phyloP scores from a whole-genome alignment of 441 rosid species.

The Kokia cookei region DNA sequence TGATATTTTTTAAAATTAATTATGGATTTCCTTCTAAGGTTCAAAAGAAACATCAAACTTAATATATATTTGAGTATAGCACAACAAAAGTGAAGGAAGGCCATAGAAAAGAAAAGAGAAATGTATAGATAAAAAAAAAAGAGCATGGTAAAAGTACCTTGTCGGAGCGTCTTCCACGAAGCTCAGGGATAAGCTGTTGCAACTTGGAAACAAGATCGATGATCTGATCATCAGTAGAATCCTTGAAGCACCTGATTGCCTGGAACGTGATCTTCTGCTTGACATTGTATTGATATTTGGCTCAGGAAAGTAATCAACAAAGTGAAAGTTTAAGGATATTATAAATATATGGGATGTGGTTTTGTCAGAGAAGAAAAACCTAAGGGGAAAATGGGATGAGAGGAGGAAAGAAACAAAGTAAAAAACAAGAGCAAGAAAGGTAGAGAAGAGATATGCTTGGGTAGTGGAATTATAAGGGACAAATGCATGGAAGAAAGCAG shows the following conservation, averaged over 20 bases:
- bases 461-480: background rate
- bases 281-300: background rate
- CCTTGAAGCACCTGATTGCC: slow-evolving; percentile 48
- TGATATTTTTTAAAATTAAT: too few relatives aligned
- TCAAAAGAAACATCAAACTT: background rate
- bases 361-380: slow-evolving; percentile 10
- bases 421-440: background rate
- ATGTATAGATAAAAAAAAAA: background rate
- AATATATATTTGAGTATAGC: background rate
- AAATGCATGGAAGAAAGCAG: slow-evolving; percentile 33
- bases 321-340: background rate
- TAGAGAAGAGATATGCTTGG: background rate
- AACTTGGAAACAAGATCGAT: slow-evolving; percentile 71
- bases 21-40: background rate
- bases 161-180: slow-evolving; percentile 64
- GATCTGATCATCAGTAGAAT: slow-evolving; percentile 85
- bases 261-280: slow-evolving; percentile 74
- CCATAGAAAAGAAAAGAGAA: slow-evolving; percentile 41
- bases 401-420: background rate
- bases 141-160: slow-evolving; percentile 37
- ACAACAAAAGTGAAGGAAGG: slow-evolving; percentile 21
- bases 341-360: background rate
- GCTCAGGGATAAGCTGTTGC: slow-evolving; percentile 81
- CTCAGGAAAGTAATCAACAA: background rate
- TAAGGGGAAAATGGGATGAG: background rate